Conservation (phyloP, 192 early-diverging fungal genomes). For the Coemansia sp. region DNA sequence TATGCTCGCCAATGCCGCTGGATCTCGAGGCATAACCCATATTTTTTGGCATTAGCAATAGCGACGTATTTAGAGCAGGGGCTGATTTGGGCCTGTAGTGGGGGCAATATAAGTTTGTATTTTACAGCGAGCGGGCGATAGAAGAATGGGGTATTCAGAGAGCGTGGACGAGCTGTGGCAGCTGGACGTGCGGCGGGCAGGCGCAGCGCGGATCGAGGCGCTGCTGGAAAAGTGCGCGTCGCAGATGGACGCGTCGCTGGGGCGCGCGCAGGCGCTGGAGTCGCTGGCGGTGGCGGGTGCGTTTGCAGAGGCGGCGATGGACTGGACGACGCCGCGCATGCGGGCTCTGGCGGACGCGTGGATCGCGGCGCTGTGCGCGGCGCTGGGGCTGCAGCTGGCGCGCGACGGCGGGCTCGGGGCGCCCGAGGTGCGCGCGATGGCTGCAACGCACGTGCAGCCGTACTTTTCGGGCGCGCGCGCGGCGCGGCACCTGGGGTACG, state of each 20-base stretch:
- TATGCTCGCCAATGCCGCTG: background rate
- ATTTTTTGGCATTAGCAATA: too few relatives aligned
- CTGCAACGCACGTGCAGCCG: constrained; percentile 15
- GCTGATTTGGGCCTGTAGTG: too few relatives aligned
- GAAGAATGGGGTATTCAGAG: background rate
- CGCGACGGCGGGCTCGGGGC: background rate
- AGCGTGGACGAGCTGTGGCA: background rate
- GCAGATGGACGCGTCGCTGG: background rate
- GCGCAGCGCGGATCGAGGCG: background rate
- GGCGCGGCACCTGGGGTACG: background rate
- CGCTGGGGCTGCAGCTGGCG: background rate
- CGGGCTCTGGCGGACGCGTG: constrained; percentile 8
- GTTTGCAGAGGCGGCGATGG: constrained; percentile 12
- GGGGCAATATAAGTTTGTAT: too few relatives aligned
- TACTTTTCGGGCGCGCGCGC: constrained; percentile 20
- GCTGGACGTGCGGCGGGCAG: background rate
- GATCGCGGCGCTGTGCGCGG: constrained; percentile 6
- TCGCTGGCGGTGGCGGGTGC: constrained; percentile 31
- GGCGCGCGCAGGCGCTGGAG: constrained; percentile 3
- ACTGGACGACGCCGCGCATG: constrained; percentile 8
- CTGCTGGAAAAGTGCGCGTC: background rate
- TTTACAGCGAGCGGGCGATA: too few relatives aligned
- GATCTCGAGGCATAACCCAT: too few relatives aligned
- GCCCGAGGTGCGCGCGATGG: constrained; percentile 12
- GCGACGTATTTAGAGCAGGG: too few relatives aligned